Base-by-base conservation (phyloP, 225 moss, liverwort and hornwort genomes). In the Polytrichum formosum region DNA sequence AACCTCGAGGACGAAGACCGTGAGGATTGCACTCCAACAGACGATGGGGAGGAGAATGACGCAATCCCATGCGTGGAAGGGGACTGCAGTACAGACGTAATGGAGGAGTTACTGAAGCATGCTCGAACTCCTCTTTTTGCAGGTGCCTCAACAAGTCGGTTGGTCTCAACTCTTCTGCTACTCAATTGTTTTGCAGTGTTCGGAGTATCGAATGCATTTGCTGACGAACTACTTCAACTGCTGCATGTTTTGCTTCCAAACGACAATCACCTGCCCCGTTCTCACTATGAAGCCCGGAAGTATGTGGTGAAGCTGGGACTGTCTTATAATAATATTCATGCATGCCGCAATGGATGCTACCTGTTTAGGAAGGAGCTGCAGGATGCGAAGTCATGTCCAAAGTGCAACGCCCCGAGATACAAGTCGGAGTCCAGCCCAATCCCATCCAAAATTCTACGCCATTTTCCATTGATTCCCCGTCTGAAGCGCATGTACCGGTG, bases 401-500 rank as follows among this genome's bases (percentile, higher is more conserved):
- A 56, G 18, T 28, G 28, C 28, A 28, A 28, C 28, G 28, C 28
- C 28, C 28, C 28, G 4, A 28, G 28, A 28, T 28, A 56, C 56
- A 56, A 56, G 56, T 56, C 56, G 56, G 5, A 56, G 63, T 63
- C 63, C 63, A 63, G 26, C 20, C 26, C 25, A 63, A 63, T 63
- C 10, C 63, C 63, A 4, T 63, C 63, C 63, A 63, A 63, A 63
- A 63, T 29, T 63, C 63, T 63, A 28, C 23, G 0, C 10, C 63
- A 63, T 63, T 63, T 63, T 63, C 63, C 63, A 4, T 56, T 56
- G 56, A 56, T 56, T 7, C 28, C 56, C 56, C 56, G 56, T 56
- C 6, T 56, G n/a, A 63, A 63, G 63, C 63, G 63, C 63, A 63
- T 63, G 23, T 63, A 63, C 63, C 20, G 63, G 63, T 63, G 63